These are phyloP conservation scores for Trypanosoma brucei DNA, from an alignment of 208 protist genomes.

Conservation along the genomic window DNA sequence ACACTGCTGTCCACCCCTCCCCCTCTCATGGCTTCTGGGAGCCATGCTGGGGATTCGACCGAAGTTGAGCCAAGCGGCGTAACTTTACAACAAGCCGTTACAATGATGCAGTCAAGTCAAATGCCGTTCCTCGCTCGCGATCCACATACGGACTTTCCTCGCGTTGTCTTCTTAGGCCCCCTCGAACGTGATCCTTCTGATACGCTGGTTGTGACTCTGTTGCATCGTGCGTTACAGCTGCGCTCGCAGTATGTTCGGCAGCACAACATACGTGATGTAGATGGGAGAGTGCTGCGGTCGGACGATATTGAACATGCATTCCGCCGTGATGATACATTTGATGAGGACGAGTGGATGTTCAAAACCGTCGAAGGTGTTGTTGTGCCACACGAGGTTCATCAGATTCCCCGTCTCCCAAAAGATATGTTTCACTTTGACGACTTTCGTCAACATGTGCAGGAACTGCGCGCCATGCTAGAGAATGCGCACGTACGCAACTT, in stretches of 20 bases:
- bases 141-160: constrained; percentile 59
- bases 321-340: constrained; percentile 44
- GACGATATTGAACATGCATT: constrained; percentile 30
- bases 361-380: constrained; percentile 88
- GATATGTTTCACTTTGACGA: constrained; percentile 84
- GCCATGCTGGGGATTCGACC: neutral
- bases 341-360: constrained; percentile 89
- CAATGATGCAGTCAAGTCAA: constrained; percentile 7
- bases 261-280: constrained; percentile 10
- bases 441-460: constrained; percentile 73
- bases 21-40: neutral
- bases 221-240: constrained; percentile 74
- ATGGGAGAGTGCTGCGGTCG: constrained; percentile 4
- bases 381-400: constrained; percentile 84
- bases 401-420: constrained; percentile 85
- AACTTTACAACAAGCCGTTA: neutral
- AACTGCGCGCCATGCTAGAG: constrained; percentile 56
- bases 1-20: neutral
- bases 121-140: constrained; percentile 66
- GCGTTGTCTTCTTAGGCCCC: constrained; percentile 49
- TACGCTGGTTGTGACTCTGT: constrained; percentile 46
- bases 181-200: constrained; percentile 69
- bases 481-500: constrained; percentile 81
- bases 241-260: constrained; percentile 55
- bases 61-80: neutral